Percentiles rank a stretch among this genome's conserved stretches.
Evolutionary conservation across 768 basidiomycete species (phyloP).

Genomic region (Trametes elegans): DNA sequence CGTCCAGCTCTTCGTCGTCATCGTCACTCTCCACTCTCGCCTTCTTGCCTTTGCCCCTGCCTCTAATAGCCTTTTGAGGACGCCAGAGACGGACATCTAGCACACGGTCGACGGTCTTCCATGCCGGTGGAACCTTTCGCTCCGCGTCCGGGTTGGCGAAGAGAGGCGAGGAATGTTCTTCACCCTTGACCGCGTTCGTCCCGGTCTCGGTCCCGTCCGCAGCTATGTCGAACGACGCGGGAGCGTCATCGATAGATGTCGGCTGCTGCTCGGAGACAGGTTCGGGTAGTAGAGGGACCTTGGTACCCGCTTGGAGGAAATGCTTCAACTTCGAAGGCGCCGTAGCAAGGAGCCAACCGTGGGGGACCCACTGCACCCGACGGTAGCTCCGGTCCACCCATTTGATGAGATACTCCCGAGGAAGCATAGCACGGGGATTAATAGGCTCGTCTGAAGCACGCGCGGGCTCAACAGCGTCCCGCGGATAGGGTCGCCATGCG

Average conservation of each 20-base stretch:
- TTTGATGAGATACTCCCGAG: conserved; percentile 93
- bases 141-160: conserved; percentile 67
- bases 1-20: conserved; percentile 31
- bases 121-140: conserved; percentile 66
- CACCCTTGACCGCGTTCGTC: background rate
- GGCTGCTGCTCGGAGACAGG: conserved; percentile 36
- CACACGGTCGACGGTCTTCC: conserved; percentile 92
- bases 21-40: conserved; percentile 30
- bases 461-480: conserved; percentile 54
- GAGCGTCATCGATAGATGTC: conserved; percentile 28
- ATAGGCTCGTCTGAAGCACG: conserved; percentile 38
- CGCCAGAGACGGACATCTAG: conserved; percentile 75
- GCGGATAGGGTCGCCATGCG: conserved; percentile 86
- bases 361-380: conserved; percentile 85
- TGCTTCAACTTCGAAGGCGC: conserved; percentile 66
- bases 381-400: conserved; percentile 81
- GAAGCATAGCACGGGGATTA: conserved; percentile 58
- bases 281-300: conserved; percentile 60
- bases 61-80: conserved; percentile 31
- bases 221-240: conserved; percentile 40
- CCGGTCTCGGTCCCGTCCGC: conserved; percentile 22
- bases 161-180: conserved; percentile 26
- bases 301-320: conserved; percentile 69
- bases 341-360: conserved; percentile 83
- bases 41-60: conserved; percentile 28